Conservation (phyloP, 1,284 basidiomycete genomes). For the Rhodotorula sp. region DNA sequence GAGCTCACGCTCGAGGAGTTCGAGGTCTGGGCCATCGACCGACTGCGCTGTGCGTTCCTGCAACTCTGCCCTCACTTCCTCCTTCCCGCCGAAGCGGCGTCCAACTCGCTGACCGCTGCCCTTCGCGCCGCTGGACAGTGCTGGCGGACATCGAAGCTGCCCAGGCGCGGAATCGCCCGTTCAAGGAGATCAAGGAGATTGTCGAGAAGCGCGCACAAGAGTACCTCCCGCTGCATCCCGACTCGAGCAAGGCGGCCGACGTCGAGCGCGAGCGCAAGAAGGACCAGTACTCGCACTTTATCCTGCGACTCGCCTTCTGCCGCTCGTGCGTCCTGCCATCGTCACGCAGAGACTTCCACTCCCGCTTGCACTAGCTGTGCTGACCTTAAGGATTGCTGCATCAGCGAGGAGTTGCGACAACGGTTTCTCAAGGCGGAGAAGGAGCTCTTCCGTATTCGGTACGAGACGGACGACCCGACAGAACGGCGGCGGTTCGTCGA, state of each 20-base stretch:
- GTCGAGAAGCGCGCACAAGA: conserved; percentile 65
- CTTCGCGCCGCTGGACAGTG: conserved; percentile 53
- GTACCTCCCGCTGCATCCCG: conserved; percentile 70
- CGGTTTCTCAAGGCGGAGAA: conserved; percentile 89
- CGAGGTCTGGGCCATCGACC: conserved; percentile 84
- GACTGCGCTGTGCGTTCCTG: conserved; percentile 56
- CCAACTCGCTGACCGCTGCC: neutral
- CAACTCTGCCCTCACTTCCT: neutral
- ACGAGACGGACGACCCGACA: conserved; percentile 64
- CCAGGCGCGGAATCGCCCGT: conserved; percentile 75
- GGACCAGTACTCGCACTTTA: conserved; percentile 93
- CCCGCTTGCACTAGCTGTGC: neutral
- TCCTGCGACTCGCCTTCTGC: conserved; percentile 91
- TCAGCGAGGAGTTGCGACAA: conserved; percentile 83
- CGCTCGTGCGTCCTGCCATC: conserved; percentile 68
- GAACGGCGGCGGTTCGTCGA: conserved; percentile 74
- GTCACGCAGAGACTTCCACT: neutral
- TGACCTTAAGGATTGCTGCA: neutral
- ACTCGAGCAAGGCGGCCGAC: conserved; percentile 58
- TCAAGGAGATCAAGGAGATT: conserved; percentile 70
- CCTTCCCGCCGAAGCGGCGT: neutral
- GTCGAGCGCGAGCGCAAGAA: conserved; percentile 65
- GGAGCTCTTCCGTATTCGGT: conserved; percentile 80
- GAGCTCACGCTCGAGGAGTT: conserved; percentile 97
- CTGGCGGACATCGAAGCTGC: conserved; percentile 94